Base-by-base conservation (phyloP, 2,329 filamentous ascomycete genomes). In the Diplodia sapinea region DNA sequence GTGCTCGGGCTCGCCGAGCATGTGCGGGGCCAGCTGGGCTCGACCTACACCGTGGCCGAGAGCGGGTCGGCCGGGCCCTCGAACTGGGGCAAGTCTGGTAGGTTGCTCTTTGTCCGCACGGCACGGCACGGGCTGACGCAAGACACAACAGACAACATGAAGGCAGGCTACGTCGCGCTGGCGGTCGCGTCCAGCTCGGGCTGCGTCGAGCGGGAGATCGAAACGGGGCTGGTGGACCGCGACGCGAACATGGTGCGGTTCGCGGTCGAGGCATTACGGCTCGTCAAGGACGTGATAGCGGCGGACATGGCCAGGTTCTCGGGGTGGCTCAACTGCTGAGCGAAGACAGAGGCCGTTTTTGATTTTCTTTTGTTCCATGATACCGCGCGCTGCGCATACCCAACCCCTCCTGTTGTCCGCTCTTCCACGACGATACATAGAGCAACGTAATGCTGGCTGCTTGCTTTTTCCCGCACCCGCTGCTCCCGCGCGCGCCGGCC, bases 61-160 rank as follows among this genome's bases (percentile, higher is more conserved):
- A 86, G 83, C 62, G 88, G 88, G 1, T 89, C 87, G 2, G 88
- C 87, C 17, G 88, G 88, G 0, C 88, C 88, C 11, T 87, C 85
- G 0, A 86, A 84, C 13, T 63, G 59, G 59, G 87, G 87, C 0
- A 77, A 76, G 36, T 85, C 83, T 50, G 79, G 78, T 69, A 20
- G 7, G 43, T 47, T 26, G 23, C 31, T 9, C 31, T 33, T 33
- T 33, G 31, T 33, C 31, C 31, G 6, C 31, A 33, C 8, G 31
- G 6, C 31, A 26, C 26, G 26, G 3, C 26, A 17, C 15, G 55
- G 3, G 13, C 57, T 62, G 26, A 62, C 57, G 15, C 15, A 20
- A 40, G 43, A 17, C 33, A 33, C n/a, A 12, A 47, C 65, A 85
- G 83, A 47, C n/a, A 47, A 47, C 43, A 47, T 47, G 43, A 47